A percentile compares a stretch with the other conserved stretches of the same genome.
These are phyloP conservation scores for Vigna unguiculata DNA, from an alignment of 306 rosid species.

Conservation along the genomic window DNA sequence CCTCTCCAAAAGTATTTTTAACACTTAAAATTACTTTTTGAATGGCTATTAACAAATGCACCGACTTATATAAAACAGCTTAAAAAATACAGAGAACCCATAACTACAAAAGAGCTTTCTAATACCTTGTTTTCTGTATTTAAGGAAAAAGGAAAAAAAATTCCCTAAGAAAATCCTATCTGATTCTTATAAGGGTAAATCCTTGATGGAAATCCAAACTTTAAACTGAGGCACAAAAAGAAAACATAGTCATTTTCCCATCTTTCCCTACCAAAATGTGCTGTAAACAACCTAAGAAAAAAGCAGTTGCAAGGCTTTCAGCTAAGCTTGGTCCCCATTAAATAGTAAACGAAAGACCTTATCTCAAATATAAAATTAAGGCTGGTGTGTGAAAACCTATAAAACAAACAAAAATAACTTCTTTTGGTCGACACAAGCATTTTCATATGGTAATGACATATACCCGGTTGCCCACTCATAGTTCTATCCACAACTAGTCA, in stretches of 20 bases:
- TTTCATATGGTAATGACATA: not conserved
- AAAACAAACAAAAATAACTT: not conserved
- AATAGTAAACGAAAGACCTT: not conserved
- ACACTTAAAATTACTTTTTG: too few relatives aligned
- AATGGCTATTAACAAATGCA: too few relatives aligned
- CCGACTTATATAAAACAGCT: constrained; percentile 1
- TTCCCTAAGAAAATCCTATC: not conserved
- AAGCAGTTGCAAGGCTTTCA: not conserved
- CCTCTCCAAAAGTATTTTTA: too few relatives aligned
- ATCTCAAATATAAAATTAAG: not conserved
- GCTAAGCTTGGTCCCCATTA: not conserved
- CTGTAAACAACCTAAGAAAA: not conserved
- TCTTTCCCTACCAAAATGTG: not conserved
- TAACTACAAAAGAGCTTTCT: not conserved
- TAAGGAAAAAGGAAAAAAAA: not conserved
- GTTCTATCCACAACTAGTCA: not conserved
- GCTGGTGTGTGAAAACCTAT: too few relatives aligned
- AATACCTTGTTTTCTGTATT: not conserved
- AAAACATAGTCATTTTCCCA: not conserved
- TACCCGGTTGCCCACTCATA: not conserved
- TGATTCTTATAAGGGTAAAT: not conserved
- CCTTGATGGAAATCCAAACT: not conserved
- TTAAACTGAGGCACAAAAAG: not conserved
- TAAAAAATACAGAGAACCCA: constrained; percentile 10
- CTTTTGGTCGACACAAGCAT: too few relatives aligned